Evolutionary conservation across 495 filamentous ascomycete species (phyloP).

Genomic region (Hypomontagnella monticulosa): DNA sequence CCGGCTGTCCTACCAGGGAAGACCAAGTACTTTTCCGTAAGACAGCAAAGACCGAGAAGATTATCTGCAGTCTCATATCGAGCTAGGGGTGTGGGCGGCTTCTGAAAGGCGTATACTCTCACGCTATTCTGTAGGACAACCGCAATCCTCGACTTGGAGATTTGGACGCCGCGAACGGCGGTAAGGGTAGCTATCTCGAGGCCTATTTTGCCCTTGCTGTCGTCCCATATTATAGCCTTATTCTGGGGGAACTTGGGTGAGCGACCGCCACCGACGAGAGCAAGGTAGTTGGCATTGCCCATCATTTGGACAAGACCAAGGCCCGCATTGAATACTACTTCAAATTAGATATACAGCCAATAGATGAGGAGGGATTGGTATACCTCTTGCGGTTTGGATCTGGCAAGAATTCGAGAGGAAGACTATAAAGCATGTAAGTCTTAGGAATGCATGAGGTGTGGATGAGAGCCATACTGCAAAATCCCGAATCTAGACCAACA

Average conservation of each 20-base stretch:
- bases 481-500: constrained; percentile 86
- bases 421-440: constrained; percentile 60
- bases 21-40: constrained; percentile 75
- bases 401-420: constrained; percentile 81
- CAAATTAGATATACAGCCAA: constrained; percentile 5
- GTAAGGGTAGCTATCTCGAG: constrained; percentile 64
- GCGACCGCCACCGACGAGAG: constrained; percentile 87
- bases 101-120: constrained; percentile 82
- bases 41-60: constrained; percentile 78
- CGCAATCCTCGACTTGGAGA: constrained; percentile 81
- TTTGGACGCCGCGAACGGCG: constrained; percentile 79
- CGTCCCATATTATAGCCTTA: constrained; percentile 96
- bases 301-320: constrained; percentile 89
- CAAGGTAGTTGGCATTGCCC: constrained; percentile 85
- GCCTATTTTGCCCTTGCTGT: constrained; percentile 76
- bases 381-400: constrained; percentile 67
- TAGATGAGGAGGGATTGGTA: not conserved
- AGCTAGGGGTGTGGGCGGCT: constrained; percentile 74
- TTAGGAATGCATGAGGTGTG: constrained; percentile 17
- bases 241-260: constrained; percentile 87
- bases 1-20: constrained; percentile 87
- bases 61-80: constrained; percentile 91
- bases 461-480: constrained; percentile 72
- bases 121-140: constrained; percentile 85
- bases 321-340: constrained; percentile 84